These are phyloP conservation scores for Pyrenochaeta sp. DNA, from an alignment of 2,329 filamentous ascomycete species.

Conservation along the genomic window DNA sequence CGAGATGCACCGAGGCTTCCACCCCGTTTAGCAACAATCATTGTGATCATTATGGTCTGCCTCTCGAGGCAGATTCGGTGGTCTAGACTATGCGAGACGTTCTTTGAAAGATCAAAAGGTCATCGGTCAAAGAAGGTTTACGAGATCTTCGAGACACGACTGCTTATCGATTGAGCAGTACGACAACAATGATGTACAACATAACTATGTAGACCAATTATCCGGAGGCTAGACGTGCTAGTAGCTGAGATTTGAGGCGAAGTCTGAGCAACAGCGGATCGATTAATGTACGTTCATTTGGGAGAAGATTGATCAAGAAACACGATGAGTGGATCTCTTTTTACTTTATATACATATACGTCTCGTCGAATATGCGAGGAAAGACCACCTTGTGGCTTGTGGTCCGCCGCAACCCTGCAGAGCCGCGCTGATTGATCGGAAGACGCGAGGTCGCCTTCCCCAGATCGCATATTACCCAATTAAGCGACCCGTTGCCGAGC, in stretches of 20 bases:
- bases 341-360: conserved; percentile 14
- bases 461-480: conserved; percentile 41
- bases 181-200: neutral
- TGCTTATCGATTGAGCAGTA: conserved; percentile 1
- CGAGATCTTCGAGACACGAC: conserved; percentile 2
- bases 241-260: conserved; percentile 16
- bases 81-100: neutral
- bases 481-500: conserved; percentile 37
- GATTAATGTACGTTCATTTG: conserved; percentile 33
- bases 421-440: conserved; percentile 32
- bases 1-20: no score
- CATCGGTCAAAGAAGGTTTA: conserved; percentile 7
- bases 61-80: neutral
- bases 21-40: no score
- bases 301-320: conserved; percentile 16
- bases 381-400: conserved; percentile 17
- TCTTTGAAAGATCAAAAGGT: neutral
- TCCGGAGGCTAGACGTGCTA: conserved; percentile 13
- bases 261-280: conserved; percentile 12
- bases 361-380: conserved; percentile 13
- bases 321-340: conserved; percentile 11
- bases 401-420: conserved; percentile 24
- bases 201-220: conserved; percentile 21
- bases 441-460: conserved; percentile 20
- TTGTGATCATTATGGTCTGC: neutral